Evolutionary conservation across 257 asterid species (phyloP).

Genomic region (Euphrasia confusa): DNA sequence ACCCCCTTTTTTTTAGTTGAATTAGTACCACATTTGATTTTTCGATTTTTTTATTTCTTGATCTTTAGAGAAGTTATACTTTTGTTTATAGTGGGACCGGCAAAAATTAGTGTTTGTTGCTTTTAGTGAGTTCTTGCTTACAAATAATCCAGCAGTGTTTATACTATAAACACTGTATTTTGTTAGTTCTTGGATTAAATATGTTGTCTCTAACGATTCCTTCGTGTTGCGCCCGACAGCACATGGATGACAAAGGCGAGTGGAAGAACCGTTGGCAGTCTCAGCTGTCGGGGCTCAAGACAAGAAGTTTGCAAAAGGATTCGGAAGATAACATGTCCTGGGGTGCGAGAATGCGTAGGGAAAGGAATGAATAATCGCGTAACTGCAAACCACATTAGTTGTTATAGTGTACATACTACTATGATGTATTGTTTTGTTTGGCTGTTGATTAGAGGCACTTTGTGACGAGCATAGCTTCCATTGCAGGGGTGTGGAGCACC

Average conservation of each 20-base stretch:
- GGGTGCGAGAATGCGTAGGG: constrained; percentile 70
- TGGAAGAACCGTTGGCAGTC: constrained; percentile 74
- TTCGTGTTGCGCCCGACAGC: constrained; percentile 32
- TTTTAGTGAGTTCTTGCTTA: neutral
- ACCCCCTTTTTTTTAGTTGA: too few species aligned
- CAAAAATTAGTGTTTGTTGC: too few species aligned
- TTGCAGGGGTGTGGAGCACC: neutral
- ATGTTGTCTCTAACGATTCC: neutral
- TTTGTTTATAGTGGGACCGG: too few species aligned
- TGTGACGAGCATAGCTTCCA: neutral
- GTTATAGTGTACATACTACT: constrained; percentile 1
- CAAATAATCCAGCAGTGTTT: neutral
- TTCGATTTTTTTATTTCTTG: too few species aligned
- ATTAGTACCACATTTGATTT: too few species aligned
- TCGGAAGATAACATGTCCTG: constrained; percentile 48
- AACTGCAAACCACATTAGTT: neutral
- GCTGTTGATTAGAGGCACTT: constrained; percentile 10
- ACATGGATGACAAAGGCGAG: constrained; percentile 42
- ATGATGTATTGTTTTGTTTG: neutral
- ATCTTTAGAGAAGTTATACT: too few species aligned
- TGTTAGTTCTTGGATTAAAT: constrained; percentile 19
- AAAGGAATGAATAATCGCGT: constrained; percentile 35
- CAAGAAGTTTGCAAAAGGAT: constrained; percentile 49
- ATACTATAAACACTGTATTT: too few species aligned
- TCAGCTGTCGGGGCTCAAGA: constrained; percentile 62